A percentile compares a stretch with the other conserved stretches of the same genome.
Evolutionary conservation across 1,284 basidiomycete species (phyloP).

Genomic region (Lignosus rhinocerotis): DNA sequence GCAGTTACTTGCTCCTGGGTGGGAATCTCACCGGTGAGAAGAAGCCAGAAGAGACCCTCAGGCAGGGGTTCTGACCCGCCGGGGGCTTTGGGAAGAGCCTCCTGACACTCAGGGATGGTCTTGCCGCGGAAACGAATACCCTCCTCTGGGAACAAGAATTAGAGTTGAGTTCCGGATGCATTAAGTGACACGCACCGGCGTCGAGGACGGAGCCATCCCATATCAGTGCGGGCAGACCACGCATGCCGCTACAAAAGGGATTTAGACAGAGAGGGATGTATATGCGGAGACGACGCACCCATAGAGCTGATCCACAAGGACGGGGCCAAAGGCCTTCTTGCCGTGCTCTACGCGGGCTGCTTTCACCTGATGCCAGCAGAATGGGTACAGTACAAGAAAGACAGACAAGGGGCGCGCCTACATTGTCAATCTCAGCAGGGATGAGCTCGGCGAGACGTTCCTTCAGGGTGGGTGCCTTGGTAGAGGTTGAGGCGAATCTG

Average conservation of each 20-base stretch:
- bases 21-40: constrained; percentile 91
- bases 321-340: constrained; percentile 88
- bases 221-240: constrained; percentile 84
- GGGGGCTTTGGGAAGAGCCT: constrained; percentile 83
- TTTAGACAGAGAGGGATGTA: constrained; percentile 5
- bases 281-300: constrained; percentile 48
- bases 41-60: constrained; percentile 94
- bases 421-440: constrained; percentile 85
- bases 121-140: constrained; percentile 96
- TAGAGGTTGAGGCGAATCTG: constrained; percentile 65
- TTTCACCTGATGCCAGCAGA: constrained; percentile 63
- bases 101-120: constrained; percentile 89
- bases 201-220: constrained; percentile 98
- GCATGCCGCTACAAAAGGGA: constrained; percentile 75
- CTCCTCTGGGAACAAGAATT: constrained; percentile 60
- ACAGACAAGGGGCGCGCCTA: constrained; percentile 34
- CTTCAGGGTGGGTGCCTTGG: constrained; percentile 80
- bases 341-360: constrained; percentile 82
- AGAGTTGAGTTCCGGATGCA: constrained; percentile 1
- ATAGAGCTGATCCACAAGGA: constrained; percentile 89
- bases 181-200: constrained; percentile 53
- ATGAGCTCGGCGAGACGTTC: constrained; percentile 91
- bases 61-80: constrained; percentile 91
- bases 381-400: not conserved
- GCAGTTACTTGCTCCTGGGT: constrained; percentile 84